These are phyloP conservation scores for Verticillium alfalfae DNA, from an alignment of 2,329 filamentous ascomycete species.

Conservation along the genomic window DNA sequence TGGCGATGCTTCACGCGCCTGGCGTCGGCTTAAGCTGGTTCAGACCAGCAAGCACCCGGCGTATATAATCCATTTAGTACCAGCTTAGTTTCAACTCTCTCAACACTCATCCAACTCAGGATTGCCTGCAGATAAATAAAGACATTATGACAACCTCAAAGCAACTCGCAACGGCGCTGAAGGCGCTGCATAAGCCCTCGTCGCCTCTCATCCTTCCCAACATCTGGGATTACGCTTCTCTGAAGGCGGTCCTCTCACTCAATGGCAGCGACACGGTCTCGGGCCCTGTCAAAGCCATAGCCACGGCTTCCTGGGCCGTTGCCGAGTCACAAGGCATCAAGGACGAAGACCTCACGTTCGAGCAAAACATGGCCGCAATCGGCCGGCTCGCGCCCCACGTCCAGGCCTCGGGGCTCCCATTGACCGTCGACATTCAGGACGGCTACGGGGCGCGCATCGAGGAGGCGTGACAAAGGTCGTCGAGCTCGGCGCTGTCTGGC, in stretches of 20 bases:
- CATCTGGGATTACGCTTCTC: slow-evolving; percentile 47
- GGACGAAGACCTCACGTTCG: slow-evolving; percentile 43
- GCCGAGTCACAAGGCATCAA: slow-evolving; percentile 36
- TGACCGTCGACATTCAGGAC: slow-evolving; percentile 56
- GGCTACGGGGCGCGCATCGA: slow-evolving; percentile 46
- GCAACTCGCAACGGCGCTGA: slow-evolving; percentile 25
- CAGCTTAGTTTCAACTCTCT: not conserved
- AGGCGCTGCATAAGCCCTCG: slow-evolving; percentile 42
- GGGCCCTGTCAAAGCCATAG: slow-evolving; percentile 35
- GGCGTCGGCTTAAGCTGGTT: not conserved
- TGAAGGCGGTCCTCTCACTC: slow-evolving; percentile 36
- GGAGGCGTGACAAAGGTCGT: slow-evolving; percentile 39
- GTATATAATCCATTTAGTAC: not conserved
- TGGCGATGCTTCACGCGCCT: not conserved
- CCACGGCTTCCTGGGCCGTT: slow-evolving; percentile 46
- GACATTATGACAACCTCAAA: slow-evolving; percentile 16
- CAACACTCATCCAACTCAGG: not conserved
- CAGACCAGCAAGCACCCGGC: not conserved
- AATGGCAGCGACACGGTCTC: slow-evolving; percentile 17
- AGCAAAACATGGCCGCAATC: slow-evolving; percentile 44
- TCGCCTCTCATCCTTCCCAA: slow-evolving; percentile 49
- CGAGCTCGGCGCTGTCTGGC: slow-evolving; percentile 46
- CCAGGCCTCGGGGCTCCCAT: slow-evolving; percentile 32
- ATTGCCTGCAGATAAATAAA: not conserved
- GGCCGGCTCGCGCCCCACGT: slow-evolving; percentile 36